Evolutionary conservation across 1,284 basidiomycete genomes (phyloP).

Genomic region (Xerocomus alliaceus): DNA sequence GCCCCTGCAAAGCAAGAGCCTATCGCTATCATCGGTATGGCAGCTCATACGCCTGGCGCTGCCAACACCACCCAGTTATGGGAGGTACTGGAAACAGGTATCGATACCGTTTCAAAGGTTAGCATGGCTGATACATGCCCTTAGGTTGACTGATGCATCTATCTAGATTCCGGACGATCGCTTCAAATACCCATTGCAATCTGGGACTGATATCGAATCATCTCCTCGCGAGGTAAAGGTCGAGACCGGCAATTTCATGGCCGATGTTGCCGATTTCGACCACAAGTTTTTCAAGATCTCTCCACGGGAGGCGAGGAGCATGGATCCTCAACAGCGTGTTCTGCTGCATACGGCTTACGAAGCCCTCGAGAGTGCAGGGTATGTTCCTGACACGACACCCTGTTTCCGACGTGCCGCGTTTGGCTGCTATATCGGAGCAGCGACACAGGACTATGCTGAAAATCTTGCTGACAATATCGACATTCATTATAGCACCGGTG

Average conservation of each 20-base stretch:
- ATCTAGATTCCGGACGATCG: conserved; percentile 64
- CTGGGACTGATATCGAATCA: conserved; percentile 28
- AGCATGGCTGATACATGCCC: conserved; percentile 11
- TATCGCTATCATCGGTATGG: conserved; percentile 76
- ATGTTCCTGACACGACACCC: conserved; percentile 62
- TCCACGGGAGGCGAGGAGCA: conserved; percentile 71
- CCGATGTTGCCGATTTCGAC: conserved; percentile 65
- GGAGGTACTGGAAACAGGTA: conserved; percentile 62
- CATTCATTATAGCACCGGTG: conserved; percentile 74
- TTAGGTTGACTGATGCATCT: conserved; percentile 9
- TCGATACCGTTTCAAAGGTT: conserved; percentile 66
- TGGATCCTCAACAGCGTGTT: conserved; percentile 78
- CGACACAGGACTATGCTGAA: conserved; percentile 72
- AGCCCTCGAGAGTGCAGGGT: conserved; percentile 73
- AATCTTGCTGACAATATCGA: conserved; percentile 69
- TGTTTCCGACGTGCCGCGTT: conserved; percentile 59
- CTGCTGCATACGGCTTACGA: conserved; percentile 69
- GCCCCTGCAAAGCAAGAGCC: conserved; percentile 50
- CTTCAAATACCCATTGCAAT: conserved; percentile 57
- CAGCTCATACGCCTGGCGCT: conserved; percentile 68
- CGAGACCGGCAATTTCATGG: conserved; percentile 68
- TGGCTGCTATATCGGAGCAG: conserved; percentile 70
- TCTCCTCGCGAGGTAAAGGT: conserved; percentile 53
- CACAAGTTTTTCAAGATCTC: conserved; percentile 74
- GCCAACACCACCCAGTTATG: conserved; percentile 56